Evolutionary conservation across 2,329 filamentous ascomycete genomes (phyloP).

Genomic region (Fusarium cyanostomum): DNA sequence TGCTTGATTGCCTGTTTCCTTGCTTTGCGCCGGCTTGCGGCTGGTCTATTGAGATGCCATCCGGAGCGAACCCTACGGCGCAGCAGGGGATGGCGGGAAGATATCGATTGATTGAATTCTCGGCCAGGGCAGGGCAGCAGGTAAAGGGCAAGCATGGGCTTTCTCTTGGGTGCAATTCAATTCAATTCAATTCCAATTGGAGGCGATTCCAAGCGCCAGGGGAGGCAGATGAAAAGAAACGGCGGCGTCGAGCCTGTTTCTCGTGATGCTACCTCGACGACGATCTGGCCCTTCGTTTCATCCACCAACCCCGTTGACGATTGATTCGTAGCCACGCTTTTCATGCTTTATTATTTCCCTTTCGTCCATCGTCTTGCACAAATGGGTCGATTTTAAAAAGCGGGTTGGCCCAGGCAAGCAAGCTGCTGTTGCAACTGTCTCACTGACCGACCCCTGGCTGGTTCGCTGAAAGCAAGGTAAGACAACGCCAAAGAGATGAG

Average conservation of each 20-base stretch:
- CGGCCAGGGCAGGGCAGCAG: constrained; percentile 19
- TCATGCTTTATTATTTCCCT: background rate
- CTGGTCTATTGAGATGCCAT: constrained; percentile 6
- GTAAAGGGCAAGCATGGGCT: constrained; percentile 18
- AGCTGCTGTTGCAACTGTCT: constrained; percentile 24
- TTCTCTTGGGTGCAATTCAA: constrained; percentile 3
- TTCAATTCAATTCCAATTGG: constrained; percentile 13
- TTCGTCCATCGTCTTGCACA: constrained; percentile 7
- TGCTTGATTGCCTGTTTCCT: constrained; percentile 12
- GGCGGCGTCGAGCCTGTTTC: constrained; percentile 22
- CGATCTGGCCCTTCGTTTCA: constrained; percentile 10
- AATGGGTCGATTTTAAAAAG: constrained; percentile 15
- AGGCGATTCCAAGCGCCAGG: constrained; percentile 14
- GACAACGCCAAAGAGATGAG: constrained; percentile 15
- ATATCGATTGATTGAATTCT: background rate
- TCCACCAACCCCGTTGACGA: constrained; percentile 19
- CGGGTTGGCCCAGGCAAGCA: constrained; percentile 30
- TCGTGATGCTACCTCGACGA: constrained; percentile 24
- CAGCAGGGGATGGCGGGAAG: constrained; percentile 25
- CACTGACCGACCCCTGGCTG: constrained; percentile 23
- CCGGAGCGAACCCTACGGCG: constrained; percentile 32
- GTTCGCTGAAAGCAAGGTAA: constrained; percentile 20
- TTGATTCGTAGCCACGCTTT: constrained; percentile 20
- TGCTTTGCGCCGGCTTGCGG: constrained; percentile 13
- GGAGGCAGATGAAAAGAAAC: background rate